These are phyloP conservation scores for Ophioceras dolichostomum DNA, from an alignment of 2,329 filamentous ascomycete genomes.

Conservation along the genomic window DNA sequence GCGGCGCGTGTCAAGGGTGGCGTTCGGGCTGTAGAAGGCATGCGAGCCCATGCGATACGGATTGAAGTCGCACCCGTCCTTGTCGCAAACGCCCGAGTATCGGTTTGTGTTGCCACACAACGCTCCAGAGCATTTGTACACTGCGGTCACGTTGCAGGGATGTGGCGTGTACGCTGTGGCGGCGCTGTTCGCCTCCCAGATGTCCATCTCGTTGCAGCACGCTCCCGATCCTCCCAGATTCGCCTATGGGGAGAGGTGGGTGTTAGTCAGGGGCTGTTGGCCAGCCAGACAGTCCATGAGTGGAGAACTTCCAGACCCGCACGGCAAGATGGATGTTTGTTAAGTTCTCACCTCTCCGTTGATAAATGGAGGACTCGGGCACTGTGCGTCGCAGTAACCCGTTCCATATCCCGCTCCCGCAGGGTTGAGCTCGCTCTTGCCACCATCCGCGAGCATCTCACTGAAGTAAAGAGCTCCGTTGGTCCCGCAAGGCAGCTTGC, in stretches of 20 bases:
- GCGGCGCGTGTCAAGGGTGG: constrained; percentile 31
- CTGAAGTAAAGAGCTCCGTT: constrained; percentile 52
- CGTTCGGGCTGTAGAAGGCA: constrained; percentile 10
- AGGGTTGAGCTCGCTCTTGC: constrained; percentile 28
- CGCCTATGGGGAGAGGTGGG: constrained; percentile 11
- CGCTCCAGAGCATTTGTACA: constrained; percentile 29
- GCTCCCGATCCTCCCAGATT: constrained; percentile 29
- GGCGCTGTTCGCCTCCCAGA: constrained; percentile 39
- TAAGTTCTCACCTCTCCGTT: constrained; percentile 24
- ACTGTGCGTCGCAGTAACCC: constrained; percentile 25
- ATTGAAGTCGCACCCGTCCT: constrained; percentile 31
- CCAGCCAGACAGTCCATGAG: too few relatives aligned
- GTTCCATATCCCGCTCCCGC: constrained; percentile 23
- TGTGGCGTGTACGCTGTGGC: constrained; percentile 34
- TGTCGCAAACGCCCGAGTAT: constrained; percentile 27
- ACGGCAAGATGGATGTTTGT: too few relatives aligned
- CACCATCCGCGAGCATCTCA: constrained; percentile 46
- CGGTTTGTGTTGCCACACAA: constrained; percentile 28
- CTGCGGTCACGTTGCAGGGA: constrained; percentile 28
- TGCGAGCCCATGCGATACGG: constrained; percentile 19
- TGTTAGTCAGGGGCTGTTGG: not conserved
- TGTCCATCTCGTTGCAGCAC: constrained; percentile 44
- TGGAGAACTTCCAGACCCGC: too few relatives aligned
- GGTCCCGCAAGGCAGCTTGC: constrained; percentile 47
- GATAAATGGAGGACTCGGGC: constrained; percentile 21